These are phyloP conservation scores for Teratosphaeria viscida DNA, from an alignment of 2,329 filamentous ascomycete species.

Conservation along the genomic window DNA sequence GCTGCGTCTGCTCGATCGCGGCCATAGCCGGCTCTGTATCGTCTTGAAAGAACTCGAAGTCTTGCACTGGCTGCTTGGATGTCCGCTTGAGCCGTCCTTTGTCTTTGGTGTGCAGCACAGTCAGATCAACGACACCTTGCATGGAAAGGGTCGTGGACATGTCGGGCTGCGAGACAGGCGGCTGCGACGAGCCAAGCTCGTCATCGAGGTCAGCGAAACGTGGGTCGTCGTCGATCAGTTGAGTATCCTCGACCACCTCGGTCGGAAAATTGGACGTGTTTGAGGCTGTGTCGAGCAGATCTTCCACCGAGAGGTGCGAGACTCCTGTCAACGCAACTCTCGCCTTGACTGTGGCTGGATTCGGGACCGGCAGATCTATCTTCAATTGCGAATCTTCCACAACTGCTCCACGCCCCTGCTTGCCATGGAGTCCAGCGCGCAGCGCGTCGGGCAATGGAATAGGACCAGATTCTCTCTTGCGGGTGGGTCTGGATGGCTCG, in stretches of 20 bases:
- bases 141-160: not conserved
- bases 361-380: not conserved
- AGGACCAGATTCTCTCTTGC: slow-evolving; percentile 4
- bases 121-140: not conserved
- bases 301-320: not conserved
- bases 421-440: not conserved
- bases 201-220: slow-evolving; percentile 7
- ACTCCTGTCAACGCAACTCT: not conserved
- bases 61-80: not conserved
- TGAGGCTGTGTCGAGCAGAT: slow-evolving; percentile 3
- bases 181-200: not conserved
- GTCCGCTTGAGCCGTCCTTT: not conserved
- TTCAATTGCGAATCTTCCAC: slow-evolving; percentile 9
- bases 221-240: slow-evolving; percentile 4
- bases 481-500: slow-evolving; percentile 3
- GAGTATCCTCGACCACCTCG: slow-evolving; percentile 5
- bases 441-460: slow-evolving; percentile 4
- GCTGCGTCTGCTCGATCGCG: not conserved
- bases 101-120: not conserved
- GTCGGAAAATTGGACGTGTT: not conserved
- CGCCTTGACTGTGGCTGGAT: not conserved
- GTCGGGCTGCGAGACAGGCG: not conserved
- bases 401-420: slow-evolving; percentile 2
- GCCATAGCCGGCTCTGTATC: not conserved
- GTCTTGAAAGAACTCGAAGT: slow-evolving; percentile 2